Base-by-base conservation (phyloP, 495 filamentous ascomycete genomes). In the Tuber microsphaerosporum region DNA sequence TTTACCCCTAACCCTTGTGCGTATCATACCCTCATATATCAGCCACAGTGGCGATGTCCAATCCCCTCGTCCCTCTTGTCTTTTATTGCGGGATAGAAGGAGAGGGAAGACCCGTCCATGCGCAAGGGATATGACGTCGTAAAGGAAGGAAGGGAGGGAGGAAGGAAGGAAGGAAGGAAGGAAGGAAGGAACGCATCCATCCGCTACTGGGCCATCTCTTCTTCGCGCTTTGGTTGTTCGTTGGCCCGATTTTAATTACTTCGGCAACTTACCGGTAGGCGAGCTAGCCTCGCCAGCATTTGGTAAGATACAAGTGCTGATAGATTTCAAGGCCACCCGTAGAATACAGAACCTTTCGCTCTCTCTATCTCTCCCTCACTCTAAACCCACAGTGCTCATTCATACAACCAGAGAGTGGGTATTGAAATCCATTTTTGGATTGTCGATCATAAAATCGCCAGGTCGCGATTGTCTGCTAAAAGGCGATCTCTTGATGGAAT, bases 401-500 rank as follows among this genome's bases (percentile, higher is more conserved):
- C 48, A 10, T n/a, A 61, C 51, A 26, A 20, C 45, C 5, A 48
- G 26, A 9, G n/a, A n/a, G 20, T 51, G 48, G 6, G 48, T 26
- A 61, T n/a, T 14, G 26, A 12, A 65, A n/a, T 65, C 10, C 56
- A 65, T 65, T 65, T 75, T 88, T 86, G 26, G 87, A 86, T 82
- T 88, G 90, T 37, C 85, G 81, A 76, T 91, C 89, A 74, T 4
- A 89, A 85, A 72, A 87, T 84, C 61, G 89, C 87, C 74, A 88
- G 85, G 73, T 85, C 86, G 48, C 89, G 86, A 70, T 43, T 73
- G 41, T n/a, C 76, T 71, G 77, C 77, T 71, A 75, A 79, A 79
- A 44, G 45, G 39, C 77, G 77, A 79, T 79, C 77, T 61, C 69
- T 41, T 70, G 75, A 16, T 34, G 73, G 76, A 78, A 79, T 79